Conservation (phyloP, 1,284 basidiomycete genomes). For the Neolentinus lepideus region DNA sequence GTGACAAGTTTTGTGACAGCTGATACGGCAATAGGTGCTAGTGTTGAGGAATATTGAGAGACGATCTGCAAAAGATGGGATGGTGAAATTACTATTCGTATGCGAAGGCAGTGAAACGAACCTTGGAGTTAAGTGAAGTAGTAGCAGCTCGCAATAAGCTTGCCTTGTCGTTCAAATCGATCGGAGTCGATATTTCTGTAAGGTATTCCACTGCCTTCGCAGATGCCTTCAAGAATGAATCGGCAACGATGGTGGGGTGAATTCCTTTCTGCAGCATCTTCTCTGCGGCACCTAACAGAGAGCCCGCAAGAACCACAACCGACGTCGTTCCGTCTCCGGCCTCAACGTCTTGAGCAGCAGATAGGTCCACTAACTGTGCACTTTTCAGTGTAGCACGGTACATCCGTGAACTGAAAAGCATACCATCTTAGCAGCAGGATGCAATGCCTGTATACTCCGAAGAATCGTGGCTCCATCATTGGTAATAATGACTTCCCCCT, state of each 20-base stretch:
- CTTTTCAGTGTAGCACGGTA: not conserved
- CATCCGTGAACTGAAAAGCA: slow-evolving; percentile 8
- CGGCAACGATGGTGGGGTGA: slow-evolving; percentile 96
- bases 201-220: slow-evolving; percentile 92
- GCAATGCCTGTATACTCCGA: slow-evolving; percentile 94
- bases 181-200: slow-evolving; percentile 88
- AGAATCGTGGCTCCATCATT: slow-evolving; percentile 99
- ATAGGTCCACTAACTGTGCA: slow-evolving; percentile 87
- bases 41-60: slow-evolving; percentile 96
- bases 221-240: slow-evolving; percentile 92
- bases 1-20: slow-evolving; percentile 91
- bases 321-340: slow-evolving; percentile 99
- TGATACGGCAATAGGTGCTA: slow-evolving; percentile 95
- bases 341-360: slow-evolving; percentile 97
- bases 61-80: slow-evolving; percentile 67
- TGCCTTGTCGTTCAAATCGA: slow-evolving; percentile 87
- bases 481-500: slow-evolving; percentile 96
- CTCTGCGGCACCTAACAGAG: slow-evolving; percentile 90
- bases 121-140: slow-evolving; percentile 96
- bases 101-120: slow-evolving; percentile 19
- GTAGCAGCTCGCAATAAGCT: slow-evolving; percentile 89
- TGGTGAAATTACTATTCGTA: not conserved
- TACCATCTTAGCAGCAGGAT: slow-evolving; percentile 98
- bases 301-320: slow-evolving; percentile 95
- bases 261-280: slow-evolving; percentile 97